These are phyloP conservation scores for Suillus ampliporus DNA, from an alignment of 768 basidiomycete species.

Conservation along the genomic window DNA sequence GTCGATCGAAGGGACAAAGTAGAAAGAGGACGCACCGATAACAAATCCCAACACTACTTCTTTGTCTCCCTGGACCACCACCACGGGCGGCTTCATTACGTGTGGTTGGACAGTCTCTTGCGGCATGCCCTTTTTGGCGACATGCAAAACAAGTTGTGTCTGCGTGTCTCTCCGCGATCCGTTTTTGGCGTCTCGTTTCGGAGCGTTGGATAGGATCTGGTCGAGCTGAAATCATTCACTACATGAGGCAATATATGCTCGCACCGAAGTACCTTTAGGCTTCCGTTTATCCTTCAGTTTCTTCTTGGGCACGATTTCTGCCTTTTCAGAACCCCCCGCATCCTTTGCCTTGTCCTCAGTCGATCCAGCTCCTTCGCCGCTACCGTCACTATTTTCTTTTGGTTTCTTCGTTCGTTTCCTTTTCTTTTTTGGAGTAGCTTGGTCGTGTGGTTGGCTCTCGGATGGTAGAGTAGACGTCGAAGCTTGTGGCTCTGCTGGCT, in stretches of 20 bases:
- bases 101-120: conserved; percentile 75
- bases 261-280: conserved; percentile 25
- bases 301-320: conserved; percentile 16
- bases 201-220: conserved; percentile 37
- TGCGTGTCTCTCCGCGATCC: conserved; percentile 60
- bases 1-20: not conserved
- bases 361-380: conserved; percentile 17
- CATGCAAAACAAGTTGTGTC: conserved; percentile 86
- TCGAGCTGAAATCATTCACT: conserved; percentile 18
- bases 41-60: conserved; percentile 58
- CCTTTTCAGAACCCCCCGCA: conserved; percentile 27
- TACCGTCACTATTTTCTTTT: conserved; percentile 24
- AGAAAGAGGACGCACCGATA: conserved; percentile 59
- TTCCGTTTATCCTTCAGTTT: conserved; percentile 35
- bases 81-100: conserved; percentile 19
- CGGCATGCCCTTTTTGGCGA: conserved; percentile 81
- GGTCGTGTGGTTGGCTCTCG: conserved; percentile 16
- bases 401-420: conserved; percentile 59
- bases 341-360: conserved; percentile 25
- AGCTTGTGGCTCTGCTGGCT: conserved; percentile 7
- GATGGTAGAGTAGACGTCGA: conserved; percentile 1
- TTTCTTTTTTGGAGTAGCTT: conserved; percentile 57
- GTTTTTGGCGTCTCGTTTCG: conserved; percentile 69
- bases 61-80: conserved; percentile 32
- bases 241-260: conserved; percentile 3